phyloP scores from a whole-genome alignment of 352 stramenopile genomes.

The Pythium aphanidermatum region DNA sequence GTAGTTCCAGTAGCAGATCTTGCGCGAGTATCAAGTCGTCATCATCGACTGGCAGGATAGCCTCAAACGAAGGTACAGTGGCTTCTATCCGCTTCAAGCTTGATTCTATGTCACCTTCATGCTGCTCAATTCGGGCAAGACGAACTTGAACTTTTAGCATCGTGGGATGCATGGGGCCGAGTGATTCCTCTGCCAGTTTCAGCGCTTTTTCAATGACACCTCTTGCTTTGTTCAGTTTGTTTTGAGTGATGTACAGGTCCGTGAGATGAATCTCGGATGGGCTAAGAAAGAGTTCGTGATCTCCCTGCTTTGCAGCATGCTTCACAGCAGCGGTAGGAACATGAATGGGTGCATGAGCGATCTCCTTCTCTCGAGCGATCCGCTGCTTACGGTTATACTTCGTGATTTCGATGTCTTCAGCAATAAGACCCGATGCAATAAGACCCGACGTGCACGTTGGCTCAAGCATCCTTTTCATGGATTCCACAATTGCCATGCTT shows the following conservation, averaged over 20 bases:
- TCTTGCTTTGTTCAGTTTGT: constrained; percentile 44
- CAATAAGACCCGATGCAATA: too few species aligned
- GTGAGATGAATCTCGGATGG: constrained; percentile 49
- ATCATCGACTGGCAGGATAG: constrained; percentile 27
- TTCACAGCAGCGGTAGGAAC: constrained; percentile 39
- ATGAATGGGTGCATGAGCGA: constrained; percentile 52
- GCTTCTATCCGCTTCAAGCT: constrained; percentile 7
- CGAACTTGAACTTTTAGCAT: constrained; percentile 52
- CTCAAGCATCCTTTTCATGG: constrained; percentile 23
- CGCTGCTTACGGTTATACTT: constrained; percentile 40
- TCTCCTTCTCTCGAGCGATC: constrained; percentile 36
- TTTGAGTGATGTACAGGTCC: constrained; percentile 51
- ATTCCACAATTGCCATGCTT: constrained; percentile 24
- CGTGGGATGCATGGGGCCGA: constrained; percentile 42
- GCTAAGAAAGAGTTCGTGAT: constrained; percentile 35
- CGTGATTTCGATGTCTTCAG: constrained; percentile 35
- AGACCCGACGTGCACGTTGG: too few species aligned
- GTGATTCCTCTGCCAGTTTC: constrained; percentile 23
- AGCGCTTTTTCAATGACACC: constrained; percentile 26
- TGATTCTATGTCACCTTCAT: constrained; percentile 11
- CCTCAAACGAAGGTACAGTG: constrained; percentile 22
- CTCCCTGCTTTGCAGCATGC: constrained; percentile 27
- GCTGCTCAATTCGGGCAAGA: constrained; percentile 20
- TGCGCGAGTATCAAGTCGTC: constrained; percentile 36
- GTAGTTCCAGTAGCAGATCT: constrained; percentile 30